Evolutionary conservation across 371 early-diverging fungal species (phyloP).

Genomic region (Saksenaea vasiformis): DNA sequence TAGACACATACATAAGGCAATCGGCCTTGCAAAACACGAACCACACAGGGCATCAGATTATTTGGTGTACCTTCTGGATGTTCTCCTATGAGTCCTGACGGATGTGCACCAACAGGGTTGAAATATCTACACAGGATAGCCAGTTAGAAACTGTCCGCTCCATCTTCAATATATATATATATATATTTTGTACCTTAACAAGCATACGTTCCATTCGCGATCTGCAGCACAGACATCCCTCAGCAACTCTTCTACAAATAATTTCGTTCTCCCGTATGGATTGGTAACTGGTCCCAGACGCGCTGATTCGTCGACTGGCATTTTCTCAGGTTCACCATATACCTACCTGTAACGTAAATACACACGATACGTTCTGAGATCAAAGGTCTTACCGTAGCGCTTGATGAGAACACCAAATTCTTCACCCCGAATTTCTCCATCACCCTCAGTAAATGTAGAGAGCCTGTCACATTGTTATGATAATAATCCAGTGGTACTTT

Average conservation of each 20-base stretch:
- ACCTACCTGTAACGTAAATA: constrained; percentile 31
- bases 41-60: constrained; percentile 88
- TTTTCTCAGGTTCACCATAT: constrained; percentile 66
- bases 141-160: not conserved
- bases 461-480: constrained; percentile 83
- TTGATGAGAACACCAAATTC: constrained; percentile 85
- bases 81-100: constrained; percentile 87
- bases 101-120: constrained; percentile 91
- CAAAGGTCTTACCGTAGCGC: constrained; percentile 60
- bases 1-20: constrained; percentile 73
- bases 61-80: constrained; percentile 83
- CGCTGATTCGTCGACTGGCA: constrained; percentile 65
- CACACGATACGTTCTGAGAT: too few relatives aligned
- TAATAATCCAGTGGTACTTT: constrained; percentile 85
- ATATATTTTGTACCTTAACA: constrained; percentile 65
- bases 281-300: constrained; percentile 68
- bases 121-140: constrained; percentile 63
- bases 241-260: constrained; percentile 80
- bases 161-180: not conserved
- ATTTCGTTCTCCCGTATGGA: constrained; percentile 90
- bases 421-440: constrained; percentile 68
- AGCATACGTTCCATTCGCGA: constrained; percentile 62
- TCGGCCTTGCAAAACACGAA: constrained; percentile 79
- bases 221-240: constrained; percentile 66
- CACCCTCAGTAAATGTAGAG: constrained; percentile 69